Evolutionary conservation across 1,139 yeast genomes (phyloP), one percentile per base, ranked within the genome.

Genomic region (Blastobotrys indianensis): DNA sequence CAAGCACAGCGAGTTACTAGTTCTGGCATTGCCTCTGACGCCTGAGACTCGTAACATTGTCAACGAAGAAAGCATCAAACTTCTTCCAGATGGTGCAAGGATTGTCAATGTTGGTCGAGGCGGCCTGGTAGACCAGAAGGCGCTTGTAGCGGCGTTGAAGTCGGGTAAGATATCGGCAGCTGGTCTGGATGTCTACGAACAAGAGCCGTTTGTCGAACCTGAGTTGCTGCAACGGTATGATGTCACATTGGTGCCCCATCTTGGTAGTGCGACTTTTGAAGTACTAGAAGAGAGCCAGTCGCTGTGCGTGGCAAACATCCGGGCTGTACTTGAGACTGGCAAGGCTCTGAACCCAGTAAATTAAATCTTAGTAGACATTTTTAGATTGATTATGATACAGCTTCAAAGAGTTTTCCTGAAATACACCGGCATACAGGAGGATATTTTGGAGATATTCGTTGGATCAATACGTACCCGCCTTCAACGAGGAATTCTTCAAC

Each of bases 51-150:
- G 65, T 13, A 74, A 82, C 55, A 62, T 85, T 57, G 67, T 85
- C 47, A 76, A 82, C 56, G 64, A 60, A 25, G 57, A 70, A 0
- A 60, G 80, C 1, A 70, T 85, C 13, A 62, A 66, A 9, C 54
- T 61, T 48, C 64, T 72, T 39, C 76, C 83, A 53, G 62, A 64
- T 20, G 81, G 81, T 1, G 73, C 82, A 13, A 70, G 86, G 52
- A 69, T 87, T 32, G 81, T 87, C 47, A 87, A 87, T 61, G 80
- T 85, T 32, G 95, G 94, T 1, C 74, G 95, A 54, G 95, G 95
- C 0, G 62, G 74, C 4, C 77, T 86, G 29, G 72, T 88, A 49
- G 83, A 87, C 58, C 94, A 85, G 57, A 71, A 73, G 16, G 94
- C 82, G 1, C 69, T 88, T 42, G 76, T 85, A 1, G 71, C 69